These are phyloP conservation scores for Solanum sparsipilum DNA, from an alignment of 257 asterid species.

Conservation along the genomic window DNA sequence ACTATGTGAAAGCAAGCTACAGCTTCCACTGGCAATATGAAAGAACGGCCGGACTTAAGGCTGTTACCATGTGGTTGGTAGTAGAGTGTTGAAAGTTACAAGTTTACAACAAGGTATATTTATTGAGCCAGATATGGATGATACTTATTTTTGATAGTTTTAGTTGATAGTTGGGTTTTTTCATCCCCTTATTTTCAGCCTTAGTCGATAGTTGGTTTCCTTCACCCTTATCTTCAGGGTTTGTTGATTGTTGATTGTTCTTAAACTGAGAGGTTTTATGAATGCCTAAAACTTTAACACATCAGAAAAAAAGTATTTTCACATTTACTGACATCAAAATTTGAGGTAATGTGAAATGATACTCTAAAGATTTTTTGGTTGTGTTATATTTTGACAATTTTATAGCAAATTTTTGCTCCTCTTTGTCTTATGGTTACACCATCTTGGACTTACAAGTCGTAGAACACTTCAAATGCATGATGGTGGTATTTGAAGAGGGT, in stretches of 20 bases:
- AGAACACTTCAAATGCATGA: neutral
- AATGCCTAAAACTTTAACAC: neutral
- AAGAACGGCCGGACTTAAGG: slow-evolving; percentile 84
- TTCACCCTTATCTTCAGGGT: neutral
- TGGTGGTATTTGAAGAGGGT: neutral
- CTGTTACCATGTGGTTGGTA: slow-evolving; percentile 72
- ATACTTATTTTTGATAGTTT: neutral
- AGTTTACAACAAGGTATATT: slow-evolving; percentile 37
- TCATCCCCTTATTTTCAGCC: neutral
- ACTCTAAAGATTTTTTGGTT: neutral
- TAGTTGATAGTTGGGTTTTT: neutral
- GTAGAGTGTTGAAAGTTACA: slow-evolving; percentile 62
- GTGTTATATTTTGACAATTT: neutral
- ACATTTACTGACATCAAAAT: neutral
- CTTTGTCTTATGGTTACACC: neutral
- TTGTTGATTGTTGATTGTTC: neutral
- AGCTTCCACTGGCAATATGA: slow-evolving; percentile 51
- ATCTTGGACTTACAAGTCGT: neutral
- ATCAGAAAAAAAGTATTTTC: neutral
- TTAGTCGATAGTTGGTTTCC: neutral
- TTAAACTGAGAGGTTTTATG: neutral
- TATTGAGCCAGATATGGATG: slow-evolving; percentile 50
- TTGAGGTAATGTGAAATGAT: neutral
- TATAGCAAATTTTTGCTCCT: neutral
- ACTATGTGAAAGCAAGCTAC: neutral